Evolutionary conservation across 2,329 filamentous ascomycete species (phyloP).

Genomic region (Neofusicoccum ribis): DNA sequence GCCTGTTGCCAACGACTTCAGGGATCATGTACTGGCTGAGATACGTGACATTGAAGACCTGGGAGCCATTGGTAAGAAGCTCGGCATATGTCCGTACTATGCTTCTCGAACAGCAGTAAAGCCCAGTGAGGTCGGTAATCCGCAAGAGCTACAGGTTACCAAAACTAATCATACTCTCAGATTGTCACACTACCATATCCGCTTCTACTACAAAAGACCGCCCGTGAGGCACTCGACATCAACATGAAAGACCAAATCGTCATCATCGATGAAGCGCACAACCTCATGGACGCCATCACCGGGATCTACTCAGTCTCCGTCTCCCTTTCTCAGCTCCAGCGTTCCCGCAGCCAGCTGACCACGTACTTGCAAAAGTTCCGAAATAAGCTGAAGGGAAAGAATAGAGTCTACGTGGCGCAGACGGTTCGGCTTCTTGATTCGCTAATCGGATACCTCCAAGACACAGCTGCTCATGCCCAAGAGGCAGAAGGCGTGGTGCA

Average conservation of each 20-base stretch:
- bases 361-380: slow-evolving; percentile 86
- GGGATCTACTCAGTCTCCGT: slow-evolving; percentile 82
- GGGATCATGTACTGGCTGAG: slow-evolving; percentile 79
- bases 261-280: slow-evolving; percentile 97
- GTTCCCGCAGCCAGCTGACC: slow-evolving; percentile 72
- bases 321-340: slow-evolving; percentile 69
- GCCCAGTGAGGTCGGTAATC: slow-evolving; percentile 63
- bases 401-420: slow-evolving; percentile 87
- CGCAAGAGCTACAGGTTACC: too few relatives aligned
- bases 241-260: slow-evolving; percentile 85
- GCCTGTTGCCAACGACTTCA: slow-evolving; percentile 72
- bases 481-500: slow-evolving; percentile 67
- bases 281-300: slow-evolving; percentile 92
- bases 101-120: slow-evolving; percentile 84
- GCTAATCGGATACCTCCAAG: slow-evolving; percentile 67
- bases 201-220: slow-evolving; percentile 79
- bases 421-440: slow-evolving; percentile 81
- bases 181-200: slow-evolving; percentile 93
- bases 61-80: slow-evolving; percentile 70
- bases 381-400: slow-evolving; percentile 84
- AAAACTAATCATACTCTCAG: slow-evolving; percentile 33
- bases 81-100: slow-evolving; percentile 92
- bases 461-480: slow-evolving; percentile 42
- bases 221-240: slow-evolving; percentile 82
- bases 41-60: slow-evolving; percentile 94